Conservation (phyloP, 345 rosid genomes). For the Brassica incana region DNA sequence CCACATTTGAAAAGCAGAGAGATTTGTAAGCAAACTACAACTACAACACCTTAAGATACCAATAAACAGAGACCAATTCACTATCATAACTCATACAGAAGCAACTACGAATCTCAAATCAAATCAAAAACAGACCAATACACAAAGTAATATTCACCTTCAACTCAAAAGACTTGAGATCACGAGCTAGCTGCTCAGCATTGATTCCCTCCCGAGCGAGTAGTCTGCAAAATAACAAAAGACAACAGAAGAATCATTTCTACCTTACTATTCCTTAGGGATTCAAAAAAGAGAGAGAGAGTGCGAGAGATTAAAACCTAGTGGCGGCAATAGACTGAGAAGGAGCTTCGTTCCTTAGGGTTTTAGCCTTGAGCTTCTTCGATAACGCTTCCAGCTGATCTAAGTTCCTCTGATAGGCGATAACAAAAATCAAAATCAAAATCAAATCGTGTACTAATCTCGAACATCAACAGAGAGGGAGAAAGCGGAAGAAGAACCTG, state of each 20-base stretch:
- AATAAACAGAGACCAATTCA: background rate
- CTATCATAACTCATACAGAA: background rate
- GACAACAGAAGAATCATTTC: background rate
- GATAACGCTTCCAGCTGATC: slow-evolving; percentile 94
- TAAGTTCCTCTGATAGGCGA: slow-evolving; percentile 69
- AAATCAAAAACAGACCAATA: background rate
- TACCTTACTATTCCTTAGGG: background rate
- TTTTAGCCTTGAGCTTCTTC: slow-evolving; percentile 92
- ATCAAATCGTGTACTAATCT: background rate
- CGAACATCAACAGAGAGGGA: background rate
- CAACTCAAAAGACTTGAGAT: slow-evolving; percentile 90
- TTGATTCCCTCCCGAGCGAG: slow-evolving; percentile 98
- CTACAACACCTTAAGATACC: background rate
- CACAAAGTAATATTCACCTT: slow-evolving; percentile 51
- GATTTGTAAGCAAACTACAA: background rate
- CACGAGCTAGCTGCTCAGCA: slow-evolving; percentile 95
- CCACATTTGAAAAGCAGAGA: background rate
- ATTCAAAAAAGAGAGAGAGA: background rate
- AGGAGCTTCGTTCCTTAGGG: slow-evolving; percentile 85
- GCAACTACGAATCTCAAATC: background rate
- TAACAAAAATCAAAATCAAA: background rate
- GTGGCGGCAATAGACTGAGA: slow-evolving; percentile 96
- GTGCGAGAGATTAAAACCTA: slow-evolving; percentile 47
- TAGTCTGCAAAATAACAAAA: slow-evolving; percentile 48
- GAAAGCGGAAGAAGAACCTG: slow-evolving; percentile 54